phyloP scores from a whole-genome alignment of 2,329 filamentous ascomycete genomes.

The Falciphora oryzae region DNA sequence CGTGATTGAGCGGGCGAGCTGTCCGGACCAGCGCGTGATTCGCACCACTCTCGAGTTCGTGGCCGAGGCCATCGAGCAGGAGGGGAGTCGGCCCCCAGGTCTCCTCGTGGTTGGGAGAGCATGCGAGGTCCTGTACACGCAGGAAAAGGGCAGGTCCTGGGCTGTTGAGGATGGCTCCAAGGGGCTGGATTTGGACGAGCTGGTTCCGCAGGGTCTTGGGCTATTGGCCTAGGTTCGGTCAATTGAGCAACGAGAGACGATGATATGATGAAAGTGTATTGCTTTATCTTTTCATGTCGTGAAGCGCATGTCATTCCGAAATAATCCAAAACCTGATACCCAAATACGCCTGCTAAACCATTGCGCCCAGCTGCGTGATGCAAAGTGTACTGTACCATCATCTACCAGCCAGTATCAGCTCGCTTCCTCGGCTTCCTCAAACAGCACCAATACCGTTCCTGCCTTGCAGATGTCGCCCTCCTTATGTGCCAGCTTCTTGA shows the following conservation, averaged over 20 bases:
- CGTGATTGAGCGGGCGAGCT: conserved; percentile 88
- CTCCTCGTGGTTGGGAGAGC: conserved; percentile 78
- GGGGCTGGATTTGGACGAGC: conserved; percentile 53
- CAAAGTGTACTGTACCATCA: neutral
- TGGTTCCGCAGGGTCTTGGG: conserved; percentile 1
- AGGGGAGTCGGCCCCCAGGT: conserved; percentile 84
- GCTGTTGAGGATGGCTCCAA: conserved; percentile 81
- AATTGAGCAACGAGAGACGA: too few species aligned
- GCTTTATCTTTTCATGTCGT: neutral
- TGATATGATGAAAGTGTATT: neutral
- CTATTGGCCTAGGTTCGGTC: neutral
- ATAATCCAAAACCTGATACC: neutral
- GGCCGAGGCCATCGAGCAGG: conserved; percentile 75
- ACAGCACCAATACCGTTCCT: conserved; percentile 67
- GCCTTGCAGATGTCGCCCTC: conserved; percentile 76
- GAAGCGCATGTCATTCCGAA: neutral
- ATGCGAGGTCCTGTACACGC: conserved; percentile 68
- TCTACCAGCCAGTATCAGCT: neutral
- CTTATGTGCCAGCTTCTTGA: conserved; percentile 68
- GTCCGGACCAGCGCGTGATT: conserved; percentile 89
- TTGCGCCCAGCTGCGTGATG: neutral
- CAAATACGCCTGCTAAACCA: neutral
- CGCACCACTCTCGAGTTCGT: conserved; percentile 78
- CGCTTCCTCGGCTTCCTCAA: conserved; percentile 44
- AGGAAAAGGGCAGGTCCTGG: conserved; percentile 61